Evolutionary conservation across 331 rosid species (phyloP), one percentile per base, ranked within the genome.

Genomic region (Rhamnella rubrinervis): DNA sequence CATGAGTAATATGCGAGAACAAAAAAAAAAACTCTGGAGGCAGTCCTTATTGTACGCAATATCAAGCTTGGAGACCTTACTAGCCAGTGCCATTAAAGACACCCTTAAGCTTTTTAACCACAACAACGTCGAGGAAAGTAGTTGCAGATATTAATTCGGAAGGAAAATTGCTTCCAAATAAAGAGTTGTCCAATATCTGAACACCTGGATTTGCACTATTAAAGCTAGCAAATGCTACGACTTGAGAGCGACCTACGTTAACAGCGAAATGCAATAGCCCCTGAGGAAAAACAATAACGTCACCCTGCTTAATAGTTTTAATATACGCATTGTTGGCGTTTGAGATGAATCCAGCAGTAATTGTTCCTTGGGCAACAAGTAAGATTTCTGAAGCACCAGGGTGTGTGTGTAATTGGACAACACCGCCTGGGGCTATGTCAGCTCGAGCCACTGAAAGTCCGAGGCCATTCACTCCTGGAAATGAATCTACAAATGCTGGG

Each of bases 371-470:
- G 7, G 52, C 31, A 0, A 91, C 88, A 18, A 80, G 6, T 1
- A 88, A 52, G 7, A 82, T 1, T 44, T 91, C 97, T 0, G 89
- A 81, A 25, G 75, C 96, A 0, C 89, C 86, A 0, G 96, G 93
- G 81, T 91, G 97, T 0, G 91, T 86, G 74, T 88, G 97, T 1
- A 91, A 68, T 2, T 96, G 96, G 8, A 88, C 59, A 0, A 91
- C 89, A 12, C 93, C 96, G 1, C 70, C 89, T 0, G 1, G 2
- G 0, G 83, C 93, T 5, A 86, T 31, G 78, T 91, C 97, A 4
- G 85, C 53, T 3, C 96, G 96, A 0, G 82, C 93, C 0, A 75
- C 0, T 1, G 96, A 88, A 16, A 86, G 21, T 4, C 91, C 96
- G 0, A 91, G 91, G 46, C 93, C 97, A 5, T 91, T 91, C 12